Conservation (phyloP, 345 rosid species). For the Eucalyptus fibrosa region DNA sequence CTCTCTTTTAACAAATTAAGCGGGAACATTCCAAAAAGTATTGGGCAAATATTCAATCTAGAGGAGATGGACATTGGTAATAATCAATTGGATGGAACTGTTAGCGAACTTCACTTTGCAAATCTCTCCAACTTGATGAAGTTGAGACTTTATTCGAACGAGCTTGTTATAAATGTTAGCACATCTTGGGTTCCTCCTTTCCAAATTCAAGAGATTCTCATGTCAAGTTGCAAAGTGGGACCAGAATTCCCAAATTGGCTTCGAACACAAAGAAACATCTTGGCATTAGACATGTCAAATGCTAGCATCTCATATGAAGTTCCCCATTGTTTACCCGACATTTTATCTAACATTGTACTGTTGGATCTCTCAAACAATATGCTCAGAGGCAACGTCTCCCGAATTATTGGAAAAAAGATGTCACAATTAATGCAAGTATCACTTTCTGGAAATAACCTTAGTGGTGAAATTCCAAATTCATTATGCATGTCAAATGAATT, state of each 20-base stretch:
- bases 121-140: not conserved
- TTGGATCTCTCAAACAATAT: not conserved
- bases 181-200: not conserved
- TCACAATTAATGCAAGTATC: not conserved
- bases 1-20: not conserved
- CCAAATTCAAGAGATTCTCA: not conserved
- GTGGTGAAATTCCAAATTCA: not conserved
- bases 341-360: not conserved
- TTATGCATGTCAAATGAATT: not conserved
- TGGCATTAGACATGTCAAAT: not conserved
- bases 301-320: not conserved
- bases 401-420: not conserved
- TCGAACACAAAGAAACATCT: not conserved
- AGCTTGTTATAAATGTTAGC: not conserved
- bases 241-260: not conserved
- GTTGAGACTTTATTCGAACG: rapidly evolving
- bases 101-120: conserved; percentile 3
- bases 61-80: not conserved
- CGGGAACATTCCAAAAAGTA: not conserved
- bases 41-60: not conserved
- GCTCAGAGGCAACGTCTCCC: not conserved
- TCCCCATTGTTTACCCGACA: not conserved
- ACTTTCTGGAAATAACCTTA: not conserved
- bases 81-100: conserved; percentile 2
- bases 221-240: not conserved